Evolutionary conservation across 306 rosid species (phyloP), one percentile per base, ranked within the genome.

Genomic region (Sesbania bispinosa): DNA sequence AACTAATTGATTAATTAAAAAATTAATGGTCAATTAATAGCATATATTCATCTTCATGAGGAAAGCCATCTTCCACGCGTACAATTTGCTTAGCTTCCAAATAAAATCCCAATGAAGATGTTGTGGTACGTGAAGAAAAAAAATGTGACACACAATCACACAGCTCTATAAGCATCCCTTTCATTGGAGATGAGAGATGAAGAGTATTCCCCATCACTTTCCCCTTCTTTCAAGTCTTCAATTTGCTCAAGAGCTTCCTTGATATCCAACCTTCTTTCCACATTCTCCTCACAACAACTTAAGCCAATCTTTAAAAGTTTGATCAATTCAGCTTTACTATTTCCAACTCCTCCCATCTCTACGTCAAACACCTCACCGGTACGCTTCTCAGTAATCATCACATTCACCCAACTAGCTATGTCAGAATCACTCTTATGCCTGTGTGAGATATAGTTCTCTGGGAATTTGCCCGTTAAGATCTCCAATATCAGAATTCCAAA

Each of bases 221-320:
- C 85, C n/a, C 43, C 81, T 29, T 84, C 88, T 13, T 66, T 82
- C 52, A 95, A 68, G 35, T 83, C 87, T 61, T 86, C 86, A 53
- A 95, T 89, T 74, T 80, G 79, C n/a, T 68, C 75, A 10, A 85
- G 73, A 63, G 77, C 91, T 54, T 87, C 96, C 50, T 76, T 78
- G 30, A 95, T 71, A 67, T 88, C 96, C 58, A 88, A 38, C 47
- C 97, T 86, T 59, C 92, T 88, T 15, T 89, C 97, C 73, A 86
- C 85, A 14, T 91, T 93, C 84, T 85, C 97, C 80, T 95, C 97
- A 52, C 99, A 95, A 62, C 99, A 95, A 69, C 91, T 84, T 52
- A 95, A 58, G 4, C 92, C 99, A 46, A 95, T 88, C 88, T 89
- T 95, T 36, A 95, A 65, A 16, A 95, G 90, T 84, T 89, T 88